phyloP scores from a whole-genome alignment of 306 rosid genomes.

The Luffa aegyptiaca region DNA sequence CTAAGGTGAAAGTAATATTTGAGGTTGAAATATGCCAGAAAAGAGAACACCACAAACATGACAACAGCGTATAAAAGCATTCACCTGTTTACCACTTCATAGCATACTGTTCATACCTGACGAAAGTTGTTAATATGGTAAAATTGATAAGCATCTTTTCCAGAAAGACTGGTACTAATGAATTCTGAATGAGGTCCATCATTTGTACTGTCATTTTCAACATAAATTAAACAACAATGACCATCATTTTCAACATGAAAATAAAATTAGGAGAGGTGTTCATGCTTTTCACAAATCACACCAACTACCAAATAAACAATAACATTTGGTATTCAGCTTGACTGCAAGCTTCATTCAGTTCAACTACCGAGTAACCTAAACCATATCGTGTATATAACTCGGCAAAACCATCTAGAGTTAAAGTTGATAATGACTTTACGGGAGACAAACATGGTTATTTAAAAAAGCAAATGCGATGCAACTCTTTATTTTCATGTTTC shows the following conservation, averaged over 20 bases:
- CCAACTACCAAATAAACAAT: background rate
- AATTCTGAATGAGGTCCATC: constrained; percentile 30
- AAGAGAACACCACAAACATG: background rate
- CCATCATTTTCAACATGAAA: background rate
- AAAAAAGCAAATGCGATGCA: background rate
- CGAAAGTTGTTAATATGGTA: constrained; percentile 57
- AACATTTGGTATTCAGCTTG: background rate
- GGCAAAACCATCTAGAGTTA: background rate
- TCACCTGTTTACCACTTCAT: background rate
- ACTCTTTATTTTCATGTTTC: background rate
- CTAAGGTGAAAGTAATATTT: background rate
- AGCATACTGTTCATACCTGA: constrained; percentile 45
- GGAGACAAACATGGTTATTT: background rate
- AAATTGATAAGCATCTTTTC: constrained; percentile 37
- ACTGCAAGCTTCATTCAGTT: background rate
- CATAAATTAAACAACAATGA: background rate
- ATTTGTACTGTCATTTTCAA: constrained; percentile 32
- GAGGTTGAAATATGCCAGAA: background rate
- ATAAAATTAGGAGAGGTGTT: background rate
- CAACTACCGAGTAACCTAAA: background rate
- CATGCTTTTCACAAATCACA: background rate
- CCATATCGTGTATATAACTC: background rate
- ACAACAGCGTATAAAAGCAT: background rate
- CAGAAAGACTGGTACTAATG: constrained; percentile 22
- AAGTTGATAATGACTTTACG: background rate